phyloP scores from a whole-genome alignment of 805 yeast species.

The Grigorovia yakushimaensis region DNA sequence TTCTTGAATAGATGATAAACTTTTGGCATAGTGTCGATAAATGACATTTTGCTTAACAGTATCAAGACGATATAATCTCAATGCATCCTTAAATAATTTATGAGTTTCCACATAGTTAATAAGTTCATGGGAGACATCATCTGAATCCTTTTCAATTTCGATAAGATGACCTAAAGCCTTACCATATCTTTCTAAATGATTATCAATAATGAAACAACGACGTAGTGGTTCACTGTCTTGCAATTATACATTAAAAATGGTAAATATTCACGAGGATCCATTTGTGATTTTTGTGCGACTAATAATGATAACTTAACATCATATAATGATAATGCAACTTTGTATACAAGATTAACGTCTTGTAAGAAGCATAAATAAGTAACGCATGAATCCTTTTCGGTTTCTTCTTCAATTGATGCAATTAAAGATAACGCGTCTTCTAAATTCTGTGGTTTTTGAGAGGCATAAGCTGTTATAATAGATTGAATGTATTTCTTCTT shows the following conservation, averaged over 20 bases:
- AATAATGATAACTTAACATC: slow-evolving; percentile 70
- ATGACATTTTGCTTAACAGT: slow-evolving; percentile 43
- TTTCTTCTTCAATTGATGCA: slow-evolving; percentile 39
- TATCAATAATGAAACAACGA: slow-evolving; percentile 69
- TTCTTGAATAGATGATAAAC: slow-evolving; percentile 44
- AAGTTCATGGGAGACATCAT: slow-evolving; percentile 43
- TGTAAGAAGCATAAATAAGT: slow-evolving; percentile 83
- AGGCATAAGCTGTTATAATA: slow-evolving; percentile 83
- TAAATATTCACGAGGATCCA: slow-evolving; percentile 93
- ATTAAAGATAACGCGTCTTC: slow-evolving; percentile 63
- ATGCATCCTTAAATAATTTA: slow-evolving; percentile 58
- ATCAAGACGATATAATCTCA: slow-evolving; percentile 52
- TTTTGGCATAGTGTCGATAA: slow-evolving; percentile 51
- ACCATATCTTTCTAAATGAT: slow-evolving; percentile 53
- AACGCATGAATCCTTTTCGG: slow-evolving; percentile 51
- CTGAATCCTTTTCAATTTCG: slow-evolving; percentile 32
- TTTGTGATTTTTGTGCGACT: slow-evolving; percentile 93
- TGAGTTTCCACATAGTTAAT: slow-evolving; percentile 61
- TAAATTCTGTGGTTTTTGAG: slow-evolving; percentile 80
- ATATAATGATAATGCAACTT: slow-evolving; percentile 71
- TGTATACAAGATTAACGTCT: slow-evolving; percentile 77
- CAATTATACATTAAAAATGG: slow-evolving; percentile 80
- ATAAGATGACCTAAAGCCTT: slow-evolving; percentile 62
- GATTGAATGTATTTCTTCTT: slow-evolving; percentile 58
- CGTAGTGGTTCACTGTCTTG: slow-evolving; percentile 59